Conservation (phyloP, 768 basidiomycete genomes). For the Psilocybe sp. region DNA sequence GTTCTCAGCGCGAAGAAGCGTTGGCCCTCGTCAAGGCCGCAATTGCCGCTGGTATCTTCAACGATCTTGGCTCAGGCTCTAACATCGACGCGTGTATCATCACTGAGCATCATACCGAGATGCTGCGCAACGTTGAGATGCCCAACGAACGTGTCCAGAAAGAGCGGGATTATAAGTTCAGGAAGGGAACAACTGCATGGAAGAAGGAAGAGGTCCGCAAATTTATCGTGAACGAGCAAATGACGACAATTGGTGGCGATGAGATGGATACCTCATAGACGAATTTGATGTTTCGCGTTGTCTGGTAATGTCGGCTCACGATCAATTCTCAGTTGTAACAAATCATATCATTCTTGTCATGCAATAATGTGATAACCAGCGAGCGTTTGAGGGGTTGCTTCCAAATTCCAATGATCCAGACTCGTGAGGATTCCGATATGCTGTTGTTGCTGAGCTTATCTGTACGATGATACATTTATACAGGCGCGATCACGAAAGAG, state of each 20-base stretch:
- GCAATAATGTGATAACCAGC: no score
- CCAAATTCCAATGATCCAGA: no score
- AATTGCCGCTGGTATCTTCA: slow-evolving; percentile 96
- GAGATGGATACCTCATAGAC: slow-evolving; percentile 79
- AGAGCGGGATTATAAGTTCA: slow-evolving; percentile 71
- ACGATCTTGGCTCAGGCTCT: slow-evolving; percentile 98
- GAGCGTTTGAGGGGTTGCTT: no score
- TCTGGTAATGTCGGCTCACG: no score
- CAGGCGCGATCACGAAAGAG: background rate
- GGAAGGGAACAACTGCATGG: slow-evolving; percentile 86
- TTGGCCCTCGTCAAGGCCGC: slow-evolving; percentile 82
- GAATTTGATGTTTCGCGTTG: no score
- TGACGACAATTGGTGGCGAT: slow-evolving; percentile 56
- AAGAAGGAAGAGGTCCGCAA: slow-evolving; percentile 75
- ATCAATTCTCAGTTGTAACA: no score
- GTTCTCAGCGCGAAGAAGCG: slow-evolving; percentile 71
- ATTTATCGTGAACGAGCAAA: slow-evolving; percentile 70
- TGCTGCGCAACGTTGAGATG: slow-evolving; percentile 90
- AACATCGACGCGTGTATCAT: slow-evolving; percentile 98
- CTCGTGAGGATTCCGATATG: no score
- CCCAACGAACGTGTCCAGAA: slow-evolving; percentile 85
- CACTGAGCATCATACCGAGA: slow-evolving; percentile 82
- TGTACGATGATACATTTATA: background rate
- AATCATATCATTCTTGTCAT: no score
- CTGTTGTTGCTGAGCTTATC: no score